Evolutionary conservation across 2,329 filamentous ascomycete genomes (phyloP), one percentile per base, ranked within the genome.

Genomic region (Ophiostoma sp.): DNA sequence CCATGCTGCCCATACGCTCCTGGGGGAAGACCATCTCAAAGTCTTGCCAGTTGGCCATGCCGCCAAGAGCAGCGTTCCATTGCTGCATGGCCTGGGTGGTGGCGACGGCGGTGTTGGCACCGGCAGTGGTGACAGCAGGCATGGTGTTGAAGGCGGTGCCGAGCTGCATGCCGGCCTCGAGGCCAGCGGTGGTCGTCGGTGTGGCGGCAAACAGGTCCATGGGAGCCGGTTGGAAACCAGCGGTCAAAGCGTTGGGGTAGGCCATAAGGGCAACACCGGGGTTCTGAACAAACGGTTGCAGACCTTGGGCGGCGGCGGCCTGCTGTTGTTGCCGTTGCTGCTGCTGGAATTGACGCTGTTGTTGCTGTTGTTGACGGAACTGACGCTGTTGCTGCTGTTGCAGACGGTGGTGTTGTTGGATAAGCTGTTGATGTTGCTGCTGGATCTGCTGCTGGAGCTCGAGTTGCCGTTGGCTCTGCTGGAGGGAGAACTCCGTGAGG

Each of bases 31-130:
- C 82, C 75, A 88, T 84, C 61, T 92, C 90, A 78, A 97, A 92
- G 79, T 97, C 94, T 76, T 93, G 90, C 90, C 92, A 94, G 77
- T 92, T 91, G 69, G 91, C 89, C 83, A 92, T 90, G 76, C 90
- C 88, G 75, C 87, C 81, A 6, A 48, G 42, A 48, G 42, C 42
- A 39, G 61, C 61, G 68, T 81, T 89, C 91, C 66, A 69, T 8
- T 85, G 93, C 80, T 85, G 89, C 83, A 87, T 85, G 19, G 87
- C 82, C 69, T 88, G 88, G n/a, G 79, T 75, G 22, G 75, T 63
- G 45, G 87, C 61, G n/a, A 28, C 36, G 17, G 57, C 85, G 79
- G 91, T 85, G 74, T 82, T 82, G 77, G 48, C 31, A n/a, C 52
- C 57, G 48, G 63, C 81, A 73, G 88, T 86, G 61, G 89, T 87